phyloP scores from a whole-genome alignment of 2,329 filamentous ascomycete species.

The Stagonosporopsis cucurbitacearum region DNA sequence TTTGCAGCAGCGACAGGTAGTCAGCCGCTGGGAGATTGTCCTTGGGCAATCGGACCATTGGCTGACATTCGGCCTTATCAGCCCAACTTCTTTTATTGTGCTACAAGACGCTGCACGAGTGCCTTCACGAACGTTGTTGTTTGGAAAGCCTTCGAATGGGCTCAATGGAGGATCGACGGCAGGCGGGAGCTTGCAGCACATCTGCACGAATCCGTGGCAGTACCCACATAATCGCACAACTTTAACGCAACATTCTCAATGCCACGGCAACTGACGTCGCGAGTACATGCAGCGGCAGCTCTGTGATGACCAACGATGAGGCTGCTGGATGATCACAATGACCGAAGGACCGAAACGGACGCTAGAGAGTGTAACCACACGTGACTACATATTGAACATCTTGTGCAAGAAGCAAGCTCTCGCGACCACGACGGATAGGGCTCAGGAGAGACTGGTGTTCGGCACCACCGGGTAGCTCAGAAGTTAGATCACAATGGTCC shows the following conservation, averaged over 20 bases:
- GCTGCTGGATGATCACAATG: constrained; percentile 15
- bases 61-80: constrained; percentile 6
- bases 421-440: not conserved
- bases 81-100: not conserved
- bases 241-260: not conserved
- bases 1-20: not conserved
- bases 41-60: constrained; percentile 4
- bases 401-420: constrained; percentile 8
- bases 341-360: constrained; percentile 1
- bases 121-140: not conserved
- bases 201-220: constrained; percentile 6
- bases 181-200: constrained; percentile 12
- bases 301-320: not conserved
- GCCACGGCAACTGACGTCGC: constrained; percentile 2
- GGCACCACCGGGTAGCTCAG: not conserved
- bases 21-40: not conserved
- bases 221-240: constrained; percentile 8
- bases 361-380: not conserved
- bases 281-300: not conserved
- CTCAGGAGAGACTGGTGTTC: not conserved
- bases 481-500: not conserved
- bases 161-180: constrained; percentile 13
- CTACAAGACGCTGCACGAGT: not conserved
- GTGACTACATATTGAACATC: not conserved
- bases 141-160: no score